Base-by-base conservation (phyloP, 2,329 filamentous ascomycete genomes). In the Drechslera avenae region DNA sequence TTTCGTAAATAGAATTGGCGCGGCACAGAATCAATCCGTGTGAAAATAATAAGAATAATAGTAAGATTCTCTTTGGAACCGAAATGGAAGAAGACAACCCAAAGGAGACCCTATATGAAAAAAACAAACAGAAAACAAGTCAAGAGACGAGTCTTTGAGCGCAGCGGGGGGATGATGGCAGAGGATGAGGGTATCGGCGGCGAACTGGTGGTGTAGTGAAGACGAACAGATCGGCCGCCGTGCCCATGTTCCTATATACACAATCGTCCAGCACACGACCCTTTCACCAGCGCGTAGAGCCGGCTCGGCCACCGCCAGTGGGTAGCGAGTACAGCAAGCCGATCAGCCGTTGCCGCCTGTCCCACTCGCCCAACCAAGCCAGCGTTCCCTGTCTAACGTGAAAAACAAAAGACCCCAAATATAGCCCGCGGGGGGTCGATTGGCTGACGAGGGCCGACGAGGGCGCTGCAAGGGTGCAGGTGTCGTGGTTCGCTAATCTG, bases 341-440 rank as follows among this genome's bases (percentile, higher is more conserved):
- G 40, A 45, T 39, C 35, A 30, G 41, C 37, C 47, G 51, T 48
- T 55, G 36, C 41, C 48, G 48, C 48, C 39, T 52, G 52, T 47
- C 39, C 48, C 35, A 52, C 48, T 32, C 26, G 39, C 32, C 48
- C 48, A 46, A 41, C 48, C 48, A 46, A 14, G 32, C 18, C 28
- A 14, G 23, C 30, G 19, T 34, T 10, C 17, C 19, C 31, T 40
- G 31, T 35, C 32, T 32, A 37, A 17, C 12, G 41, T 30, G 19
- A 32, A 14, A 8, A 17, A 39, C 6, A 50, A 58, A 60, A 48
- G 52, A 43, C 57, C 50, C 58, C 58, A 60, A 60, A 60, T 59
- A 59, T 60, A 60, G 56, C 48, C 35, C 26, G 42, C 41, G 16
- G 23, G 50, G 36, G 46, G 13, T 6, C 43, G 42, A 60, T 53